Evolutionary conservation across 495 filamentous ascomycete genomes (phyloP).

Genomic region (Hypoxylon fuscum): DNA sequence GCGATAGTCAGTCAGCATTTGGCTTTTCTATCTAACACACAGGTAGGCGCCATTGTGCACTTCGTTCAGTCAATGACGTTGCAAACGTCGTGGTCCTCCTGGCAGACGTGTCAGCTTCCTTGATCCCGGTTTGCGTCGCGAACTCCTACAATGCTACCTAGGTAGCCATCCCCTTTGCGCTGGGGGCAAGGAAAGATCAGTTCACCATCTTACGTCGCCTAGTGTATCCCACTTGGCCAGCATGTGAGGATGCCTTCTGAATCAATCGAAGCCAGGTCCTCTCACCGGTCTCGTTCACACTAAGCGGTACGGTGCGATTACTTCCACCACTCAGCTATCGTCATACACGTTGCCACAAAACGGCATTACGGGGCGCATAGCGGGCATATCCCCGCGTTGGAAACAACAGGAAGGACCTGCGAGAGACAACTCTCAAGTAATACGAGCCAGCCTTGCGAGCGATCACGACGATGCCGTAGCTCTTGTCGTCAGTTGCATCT

Average conservation of each 20-base stretch:
- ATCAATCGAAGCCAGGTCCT: constrained; percentile 8
- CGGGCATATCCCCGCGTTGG: constrained; percentile 7
- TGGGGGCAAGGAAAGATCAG: constrained; percentile 11
- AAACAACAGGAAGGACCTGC: constrained; percentile 16
- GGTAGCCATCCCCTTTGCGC: constrained; percentile 24
- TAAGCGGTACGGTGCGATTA: background rate
- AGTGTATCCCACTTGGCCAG: constrained; percentile 4
- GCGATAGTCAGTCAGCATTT: constrained; percentile 19
- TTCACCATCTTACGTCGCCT: constrained; percentile 33
- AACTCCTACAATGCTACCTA: constrained; percentile 27
- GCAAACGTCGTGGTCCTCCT: constrained; percentile 13
- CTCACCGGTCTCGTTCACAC: constrained; percentile 14
- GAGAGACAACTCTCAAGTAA: constrained; percentile 5
- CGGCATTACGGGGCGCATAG: too few species aligned
- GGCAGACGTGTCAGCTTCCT: constrained; percentile 34
- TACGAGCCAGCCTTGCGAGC: constrained; percentile 23
- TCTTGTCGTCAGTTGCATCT: background rate
- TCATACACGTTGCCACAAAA: too few species aligned
- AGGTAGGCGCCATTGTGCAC: constrained; percentile 22
- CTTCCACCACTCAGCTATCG: too few species aligned
- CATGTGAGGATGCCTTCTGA: constrained; percentile 12
- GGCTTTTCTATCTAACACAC: constrained; percentile 5
- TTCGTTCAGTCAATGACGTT: constrained; percentile 27
- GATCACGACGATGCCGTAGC: constrained; percentile 4
- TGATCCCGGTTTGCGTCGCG: constrained; percentile 25